Conservation (phyloP, 2,329 filamentous ascomycete genomes). For the Aspergillus awamori region DNA sequence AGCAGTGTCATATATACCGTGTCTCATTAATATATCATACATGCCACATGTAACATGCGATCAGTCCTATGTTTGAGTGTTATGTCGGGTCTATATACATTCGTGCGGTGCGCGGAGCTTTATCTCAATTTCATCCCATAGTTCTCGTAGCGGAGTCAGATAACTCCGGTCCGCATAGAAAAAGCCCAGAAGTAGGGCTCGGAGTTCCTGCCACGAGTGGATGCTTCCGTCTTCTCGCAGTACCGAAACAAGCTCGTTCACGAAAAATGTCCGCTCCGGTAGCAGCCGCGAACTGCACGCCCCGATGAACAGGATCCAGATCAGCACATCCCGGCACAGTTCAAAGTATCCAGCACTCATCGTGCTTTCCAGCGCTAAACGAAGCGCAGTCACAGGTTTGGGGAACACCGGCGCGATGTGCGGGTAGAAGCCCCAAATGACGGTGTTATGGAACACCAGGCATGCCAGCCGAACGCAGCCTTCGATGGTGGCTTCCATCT, state of each 20-base stretch:
- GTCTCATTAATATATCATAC: constrained; percentile 23
- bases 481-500: constrained; percentile 42
- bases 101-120: constrained; percentile 18
- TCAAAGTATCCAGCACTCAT: constrained; percentile 37
- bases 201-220: constrained; percentile 38
- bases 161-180: constrained; percentile 43
- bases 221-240: constrained; percentile 30
- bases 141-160: constrained; percentile 30
- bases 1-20: constrained; percentile 17
- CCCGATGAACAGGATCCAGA: constrained; percentile 43
- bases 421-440: constrained; percentile 45
- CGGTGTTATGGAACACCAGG: constrained; percentile 43
- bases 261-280: constrained; percentile 35
- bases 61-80: constrained; percentile 3
- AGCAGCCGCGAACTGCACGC: constrained; percentile 32
- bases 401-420: constrained; percentile 38
- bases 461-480: constrained; percentile 43
- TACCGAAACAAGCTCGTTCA: constrained; percentile 34
- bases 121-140: constrained; percentile 38
- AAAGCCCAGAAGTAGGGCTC: constrained; percentile 34
- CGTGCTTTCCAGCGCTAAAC: constrained; percentile 36
- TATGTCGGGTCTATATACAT: constrained; percentile 18
- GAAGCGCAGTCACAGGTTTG: constrained; percentile 38
- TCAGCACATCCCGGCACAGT: constrained; percentile 37
- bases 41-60: constrained; percentile 10